Evolutionary conservation across 257 asterid genomes (phyloP).

Genomic region (Solanum pinnatisectum): DNA sequence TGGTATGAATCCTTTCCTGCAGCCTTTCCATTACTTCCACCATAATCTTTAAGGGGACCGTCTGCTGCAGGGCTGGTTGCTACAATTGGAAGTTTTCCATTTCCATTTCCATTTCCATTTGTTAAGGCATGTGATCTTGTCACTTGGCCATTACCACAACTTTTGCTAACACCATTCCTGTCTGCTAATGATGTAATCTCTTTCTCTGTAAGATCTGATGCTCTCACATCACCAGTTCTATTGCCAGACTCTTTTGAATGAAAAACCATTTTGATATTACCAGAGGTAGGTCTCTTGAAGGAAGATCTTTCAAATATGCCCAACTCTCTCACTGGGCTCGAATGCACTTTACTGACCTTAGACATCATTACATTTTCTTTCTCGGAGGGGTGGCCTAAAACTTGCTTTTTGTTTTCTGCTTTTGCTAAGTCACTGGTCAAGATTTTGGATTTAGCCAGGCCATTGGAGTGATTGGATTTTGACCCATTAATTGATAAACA

Average conservation of each 20-base stretch:
- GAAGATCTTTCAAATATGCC: constrained; percentile 20
- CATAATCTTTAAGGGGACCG: constrained; percentile 19
- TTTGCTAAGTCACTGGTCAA: constrained; percentile 33
- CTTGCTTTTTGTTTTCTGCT: constrained; percentile 12
- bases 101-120: constrained; percentile 17
- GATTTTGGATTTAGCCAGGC: constrained; percentile 25
- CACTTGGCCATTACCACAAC: constrained; percentile 9
- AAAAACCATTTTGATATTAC: constrained; percentile 30
- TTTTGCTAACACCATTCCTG: constrained; percentile 26
- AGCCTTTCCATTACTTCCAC: constrained; percentile 3
- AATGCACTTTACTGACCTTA: constrained; percentile 25
- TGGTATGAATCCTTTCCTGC: neutral
- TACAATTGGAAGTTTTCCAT: constrained; percentile 18
- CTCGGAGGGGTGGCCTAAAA: constrained; percentile 23
- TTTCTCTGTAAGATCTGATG: constrained; percentile 24
- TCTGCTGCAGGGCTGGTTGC: constrained; percentile 14
- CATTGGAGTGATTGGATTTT: constrained; percentile 47
- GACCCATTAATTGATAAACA: constrained; percentile 48
- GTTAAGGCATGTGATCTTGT: constrained; percentile 18
- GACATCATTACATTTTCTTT: constrained; percentile 10
- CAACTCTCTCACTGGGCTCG: constrained; percentile 21
- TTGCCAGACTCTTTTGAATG: constrained; percentile 27
- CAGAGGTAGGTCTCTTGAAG: constrained; percentile 30
- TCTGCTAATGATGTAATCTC: constrained; percentile 15
- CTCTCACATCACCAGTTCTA: constrained; percentile 23